A percentile compares a stretch with the other conserved stretches of the same genome.
phyloP scores from a whole-genome alignment of 129 eudicot species.

The Deinandra increscens region DNA sequence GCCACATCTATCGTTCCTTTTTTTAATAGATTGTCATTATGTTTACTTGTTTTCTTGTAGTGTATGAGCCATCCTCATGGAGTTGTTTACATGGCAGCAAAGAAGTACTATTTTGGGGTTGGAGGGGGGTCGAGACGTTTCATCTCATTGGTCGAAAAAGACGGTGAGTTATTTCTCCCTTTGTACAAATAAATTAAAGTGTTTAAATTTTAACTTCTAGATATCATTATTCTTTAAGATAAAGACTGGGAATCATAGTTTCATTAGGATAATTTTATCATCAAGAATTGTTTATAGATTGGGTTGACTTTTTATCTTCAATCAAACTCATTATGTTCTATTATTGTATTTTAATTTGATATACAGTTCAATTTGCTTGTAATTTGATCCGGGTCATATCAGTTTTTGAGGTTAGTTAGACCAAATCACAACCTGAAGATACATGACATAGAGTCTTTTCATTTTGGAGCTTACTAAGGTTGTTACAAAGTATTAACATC shows the following conservation, averaged over 20 bases:
- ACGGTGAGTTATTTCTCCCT: slow-evolving; percentile 45
- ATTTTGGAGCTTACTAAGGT: no score
- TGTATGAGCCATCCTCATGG: slow-evolving; percentile 64
- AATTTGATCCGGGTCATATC: no score
- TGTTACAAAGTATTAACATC: no score
- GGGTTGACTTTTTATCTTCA: no score
- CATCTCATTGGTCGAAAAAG: slow-evolving; percentile 78
- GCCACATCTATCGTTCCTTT: background rate
- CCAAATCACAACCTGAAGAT: no score
- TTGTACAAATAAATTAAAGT: background rate
- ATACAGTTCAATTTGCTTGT: no score
- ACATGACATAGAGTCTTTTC: no score
- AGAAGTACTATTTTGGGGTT: slow-evolving; percentile 92
- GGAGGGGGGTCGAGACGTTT: slow-evolving; percentile 97
- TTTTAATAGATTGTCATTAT: slow-evolving; percentile 16
- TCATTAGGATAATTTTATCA: background rate
- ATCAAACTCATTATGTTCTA: no score
- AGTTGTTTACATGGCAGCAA: slow-evolving; percentile 92
- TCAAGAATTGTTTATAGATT: background rate
- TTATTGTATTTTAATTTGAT: no score
- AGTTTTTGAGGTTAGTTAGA: no score
- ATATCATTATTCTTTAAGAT: background rate
- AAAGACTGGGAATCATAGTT: background rate
- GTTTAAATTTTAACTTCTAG: background rate
- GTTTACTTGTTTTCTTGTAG: slow-evolving; percentile 36